Percentiles rank a stretch among this genome's conserved stretches.
These are phyloP conservation scores for Tulasnella calospora DNA, from an alignment of 768 basidiomycete species.

Conservation along the genomic window DNA sequence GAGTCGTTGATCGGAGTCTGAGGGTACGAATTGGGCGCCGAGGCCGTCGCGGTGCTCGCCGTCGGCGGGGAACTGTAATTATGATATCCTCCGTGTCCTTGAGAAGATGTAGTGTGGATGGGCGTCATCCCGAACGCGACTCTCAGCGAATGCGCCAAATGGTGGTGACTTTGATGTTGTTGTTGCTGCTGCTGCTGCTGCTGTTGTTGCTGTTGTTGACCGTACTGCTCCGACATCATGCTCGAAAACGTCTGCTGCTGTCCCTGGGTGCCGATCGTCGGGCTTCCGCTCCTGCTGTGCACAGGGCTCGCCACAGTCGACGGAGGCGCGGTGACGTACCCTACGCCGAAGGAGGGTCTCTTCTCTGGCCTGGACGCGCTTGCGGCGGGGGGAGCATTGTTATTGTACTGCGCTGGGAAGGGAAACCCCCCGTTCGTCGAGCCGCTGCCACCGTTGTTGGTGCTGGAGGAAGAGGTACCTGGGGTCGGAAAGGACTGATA, in stretches of 20 bases:
- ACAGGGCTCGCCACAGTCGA: slow-evolving; percentile 17
- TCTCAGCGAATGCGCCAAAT: slow-evolving; percentile 78
- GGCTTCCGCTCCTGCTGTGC: slow-evolving; percentile 29
- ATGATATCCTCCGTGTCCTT: slow-evolving; percentile 10
- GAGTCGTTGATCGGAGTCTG: slow-evolving; percentile 20
- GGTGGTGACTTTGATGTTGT: slow-evolving; percentile 44
- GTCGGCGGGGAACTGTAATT: slow-evolving; percentile 9
- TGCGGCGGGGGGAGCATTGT: background rate
- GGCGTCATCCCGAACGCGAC: slow-evolving; percentile 92
- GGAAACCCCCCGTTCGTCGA: slow-evolving; percentile 1
- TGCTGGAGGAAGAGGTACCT: background rate
- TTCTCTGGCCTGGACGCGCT: background rate
- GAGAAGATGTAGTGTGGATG: slow-evolving; percentile 40
- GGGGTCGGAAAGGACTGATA: slow-evolving; percentile 15
- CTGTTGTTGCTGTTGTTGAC: slow-evolving; percentile 26
- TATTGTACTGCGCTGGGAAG: background rate
- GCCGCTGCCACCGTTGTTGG: background rate
- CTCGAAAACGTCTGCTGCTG: slow-evolving; percentile 33
- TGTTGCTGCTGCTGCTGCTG: slow-evolving; percentile 31
- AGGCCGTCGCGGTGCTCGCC: background rate
- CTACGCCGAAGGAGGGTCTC: slow-evolving; percentile 19
- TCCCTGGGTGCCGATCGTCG: slow-evolving; percentile 32
- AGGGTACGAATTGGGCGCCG: slow-evolving; percentile 13
- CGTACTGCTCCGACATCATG: slow-evolving; percentile 28
- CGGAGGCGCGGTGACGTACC: slow-evolving; percentile 22